Conservation (phyloP, 1,284 basidiomycete species). For the Cutaneotrichosporon dermatis region DNA sequence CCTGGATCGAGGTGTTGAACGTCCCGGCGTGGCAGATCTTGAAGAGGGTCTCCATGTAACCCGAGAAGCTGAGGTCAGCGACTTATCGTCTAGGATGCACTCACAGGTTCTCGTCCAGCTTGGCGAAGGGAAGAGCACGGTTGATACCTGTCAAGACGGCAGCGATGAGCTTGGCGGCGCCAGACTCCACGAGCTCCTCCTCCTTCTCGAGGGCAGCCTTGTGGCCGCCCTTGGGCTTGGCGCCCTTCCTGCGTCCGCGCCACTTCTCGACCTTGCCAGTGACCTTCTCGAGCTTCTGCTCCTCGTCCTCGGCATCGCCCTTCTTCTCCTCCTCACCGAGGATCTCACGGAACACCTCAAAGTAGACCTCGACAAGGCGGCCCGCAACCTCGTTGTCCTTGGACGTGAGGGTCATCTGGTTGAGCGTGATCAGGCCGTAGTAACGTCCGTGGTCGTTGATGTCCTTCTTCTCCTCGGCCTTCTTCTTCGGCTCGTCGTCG, state of each 20-base stretch:
- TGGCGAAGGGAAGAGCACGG: constrained; percentile 88
- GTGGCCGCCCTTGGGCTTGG: constrained; percentile 42
- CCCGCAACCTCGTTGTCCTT: constrained; percentile 73
- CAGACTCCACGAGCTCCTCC: constrained; percentile 66
- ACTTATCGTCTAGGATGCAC: too few species aligned
- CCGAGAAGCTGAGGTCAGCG: constrained; percentile 55
- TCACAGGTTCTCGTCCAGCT: constrained; percentile 56
- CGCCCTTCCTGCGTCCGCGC: constrained; percentile 45
- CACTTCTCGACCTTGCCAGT: constrained; percentile 50
- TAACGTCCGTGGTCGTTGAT: constrained; percentile 70
- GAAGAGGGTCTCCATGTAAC: constrained; percentile 91
- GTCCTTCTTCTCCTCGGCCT: constrained; percentile 38
- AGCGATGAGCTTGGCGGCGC: constrained; percentile 77
- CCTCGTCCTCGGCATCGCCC: constrained; percentile 43
- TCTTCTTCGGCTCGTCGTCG: constrained; percentile 39
- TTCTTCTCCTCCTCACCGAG: constrained; percentile 57
- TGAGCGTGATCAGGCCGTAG: constrained; percentile 88
- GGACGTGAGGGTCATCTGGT: constrained; percentile 79
- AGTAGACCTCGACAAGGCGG: constrained; percentile 84
- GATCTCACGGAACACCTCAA: constrained; percentile 88
- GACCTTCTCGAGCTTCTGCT: constrained; percentile 42
- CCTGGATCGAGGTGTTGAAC: constrained; percentile 95
- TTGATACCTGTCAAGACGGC: constrained; percentile 93
- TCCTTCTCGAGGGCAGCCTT: constrained; percentile 36
- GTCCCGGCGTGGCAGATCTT: constrained; percentile 82